Evolutionary conservation across 1,284 basidiomycete species (phyloP), one percentile per base, ranked within the genome.

Genomic region (Schizophyllum commune): DNA sequence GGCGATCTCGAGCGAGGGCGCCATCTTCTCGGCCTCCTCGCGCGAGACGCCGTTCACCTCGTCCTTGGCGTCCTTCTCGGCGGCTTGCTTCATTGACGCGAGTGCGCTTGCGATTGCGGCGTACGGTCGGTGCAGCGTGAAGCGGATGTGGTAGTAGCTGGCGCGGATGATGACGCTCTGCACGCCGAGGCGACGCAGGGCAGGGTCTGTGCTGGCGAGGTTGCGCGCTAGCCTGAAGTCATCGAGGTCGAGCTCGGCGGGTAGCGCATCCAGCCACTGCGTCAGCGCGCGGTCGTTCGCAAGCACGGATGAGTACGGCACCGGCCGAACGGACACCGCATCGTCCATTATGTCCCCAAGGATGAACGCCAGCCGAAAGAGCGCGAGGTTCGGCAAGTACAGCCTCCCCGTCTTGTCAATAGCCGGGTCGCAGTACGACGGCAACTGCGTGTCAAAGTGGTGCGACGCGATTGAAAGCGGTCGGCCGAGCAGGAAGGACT

Each of bases 321-420:
- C 87, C 2, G 86, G 78, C 22, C 85, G 83, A 63, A 89, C 83
- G 52, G 88, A 91, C 2, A 91, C 83, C 2, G 89, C 89, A 67
- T 88, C 86, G 68, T 91, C 85, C 83, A 92, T 87, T 71, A 92
- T 90, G 66, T 90, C 85, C 8, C 89, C 89, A 1, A 92, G 77
- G 64, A 89, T 83, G 66, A 83, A 85, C n/a, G 86, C 86, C 21
- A 92, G 76, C 27, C 83, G 80, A 73, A 91, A 90, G 32, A 91
- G 76, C 4, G 88, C 85, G 62, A 91, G 79, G 69, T 91, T 89
- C 4, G 89, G 86, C 11, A 85, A 75, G 65, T 85, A 90, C 20
- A 88, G 71, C 8, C 86, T 80, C 4, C 85, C 84, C 1, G 80
- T 79, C 62, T 83, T 82, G 70, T 88, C 83, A 13, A 84, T 64